Percentiles rank a stretch among this genome's conserved stretches.
These are phyloP conservation scores for Drechslerella coelobrocha DNA, from an alignment of 2,329 filamentous ascomycete genomes.

Conservation along the genomic window DNA sequence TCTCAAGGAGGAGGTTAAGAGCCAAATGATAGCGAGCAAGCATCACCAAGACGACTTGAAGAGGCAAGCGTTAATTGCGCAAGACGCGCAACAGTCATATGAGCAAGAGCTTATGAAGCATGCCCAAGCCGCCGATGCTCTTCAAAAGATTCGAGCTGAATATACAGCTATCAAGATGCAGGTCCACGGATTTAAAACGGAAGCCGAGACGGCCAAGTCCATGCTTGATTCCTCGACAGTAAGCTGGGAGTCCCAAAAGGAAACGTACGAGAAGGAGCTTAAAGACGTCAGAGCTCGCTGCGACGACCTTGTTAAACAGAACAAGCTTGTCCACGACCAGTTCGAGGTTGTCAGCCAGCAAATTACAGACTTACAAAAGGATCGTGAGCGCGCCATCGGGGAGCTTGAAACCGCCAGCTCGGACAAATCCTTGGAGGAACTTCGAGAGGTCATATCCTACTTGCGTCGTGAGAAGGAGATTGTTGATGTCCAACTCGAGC, in stretches of 20 bases:
- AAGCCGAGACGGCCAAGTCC: conserved; percentile 84
- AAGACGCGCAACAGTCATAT: conserved; percentile 92
- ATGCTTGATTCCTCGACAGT: conserved; percentile 79
- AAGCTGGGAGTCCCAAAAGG: conserved; percentile 84
- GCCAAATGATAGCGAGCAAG: conserved; percentile 77
- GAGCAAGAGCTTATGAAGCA: conserved; percentile 94
- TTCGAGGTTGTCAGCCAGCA: conserved; percentile 82
- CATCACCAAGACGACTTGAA: conserved; percentile 91
- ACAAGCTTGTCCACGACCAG: conserved; percentile 86
- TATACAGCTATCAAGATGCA: conserved; percentile 83
- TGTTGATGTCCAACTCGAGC: conserved; percentile 90
- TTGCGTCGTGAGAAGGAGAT: conserved; percentile 96
- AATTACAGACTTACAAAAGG: conserved; percentile 79
- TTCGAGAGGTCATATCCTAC: conserved; percentile 90
- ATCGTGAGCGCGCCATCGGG: conserved; percentile 65
- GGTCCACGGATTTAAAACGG: conserved; percentile 74
- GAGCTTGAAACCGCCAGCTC: conserved; percentile 65
- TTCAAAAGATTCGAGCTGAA: conserved; percentile 79
- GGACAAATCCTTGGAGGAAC: conserved; percentile 71
- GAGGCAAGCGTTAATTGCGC: conserved; percentile 89
- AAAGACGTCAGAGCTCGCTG: conserved; percentile 77
- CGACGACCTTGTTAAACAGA: conserved; percentile 85
- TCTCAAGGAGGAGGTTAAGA: conserved; percentile 82
- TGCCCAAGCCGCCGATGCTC: conserved; percentile 85
- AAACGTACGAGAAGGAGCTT: conserved; percentile 83